Evolutionary conservation across 2,329 filamentous ascomycete species (phyloP).

Genomic region (Plenodomus biglobosus): DNA sequence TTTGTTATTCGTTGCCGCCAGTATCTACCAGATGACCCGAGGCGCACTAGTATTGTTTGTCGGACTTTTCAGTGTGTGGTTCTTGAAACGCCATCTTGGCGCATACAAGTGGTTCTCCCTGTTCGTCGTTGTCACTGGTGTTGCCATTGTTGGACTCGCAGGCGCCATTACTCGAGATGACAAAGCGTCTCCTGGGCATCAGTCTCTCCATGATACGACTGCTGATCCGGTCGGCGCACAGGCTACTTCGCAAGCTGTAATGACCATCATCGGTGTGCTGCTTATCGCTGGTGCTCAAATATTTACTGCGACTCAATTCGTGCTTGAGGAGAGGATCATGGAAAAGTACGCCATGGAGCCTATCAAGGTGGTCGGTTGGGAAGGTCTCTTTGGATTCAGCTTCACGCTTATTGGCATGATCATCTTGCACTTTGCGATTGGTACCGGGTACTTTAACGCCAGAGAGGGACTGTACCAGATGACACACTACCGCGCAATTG

Average conservation of each 20-base stretch:
- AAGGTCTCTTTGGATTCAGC: conserved; percentile 85
- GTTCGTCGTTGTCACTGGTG: conserved; percentile 81
- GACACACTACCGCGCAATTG: conserved; percentile 68
- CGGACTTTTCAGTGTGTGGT: conserved; percentile 89
- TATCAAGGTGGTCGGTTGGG: conserved; percentile 91
- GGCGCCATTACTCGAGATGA: conserved; percentile 77
- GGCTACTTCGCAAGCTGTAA: conserved; percentile 59
- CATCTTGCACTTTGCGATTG: conserved; percentile 74
- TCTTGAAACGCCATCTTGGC: conserved; percentile 75
- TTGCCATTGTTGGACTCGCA: conserved; percentile 85
- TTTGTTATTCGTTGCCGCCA: conserved; percentile 87
- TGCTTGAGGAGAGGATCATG: conserved; percentile 91
- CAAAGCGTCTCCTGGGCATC: conserved; percentile 49
- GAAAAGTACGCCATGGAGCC: conserved; percentile 78
- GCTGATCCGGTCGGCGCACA: conserved; percentile 34
- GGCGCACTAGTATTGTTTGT: conserved; percentile 95
- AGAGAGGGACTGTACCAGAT: conserved; percentile 83
- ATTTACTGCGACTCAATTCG: conserved; percentile 95
- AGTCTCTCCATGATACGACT: conserved; percentile 23
- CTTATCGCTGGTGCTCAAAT: conserved; percentile 94
- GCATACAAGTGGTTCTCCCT: conserved; percentile 93
- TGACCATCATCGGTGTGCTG: conserved; percentile 78
- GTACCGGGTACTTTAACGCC: conserved; percentile 87
- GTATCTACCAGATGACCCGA: conserved; percentile 98
- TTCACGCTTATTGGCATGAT: conserved; percentile 80